Evolutionary conservation across 176 grass and related monocot genomes (phyloP), one percentile per base, ranked within the genome.

Genomic region (Aegilops speltoides): DNA sequence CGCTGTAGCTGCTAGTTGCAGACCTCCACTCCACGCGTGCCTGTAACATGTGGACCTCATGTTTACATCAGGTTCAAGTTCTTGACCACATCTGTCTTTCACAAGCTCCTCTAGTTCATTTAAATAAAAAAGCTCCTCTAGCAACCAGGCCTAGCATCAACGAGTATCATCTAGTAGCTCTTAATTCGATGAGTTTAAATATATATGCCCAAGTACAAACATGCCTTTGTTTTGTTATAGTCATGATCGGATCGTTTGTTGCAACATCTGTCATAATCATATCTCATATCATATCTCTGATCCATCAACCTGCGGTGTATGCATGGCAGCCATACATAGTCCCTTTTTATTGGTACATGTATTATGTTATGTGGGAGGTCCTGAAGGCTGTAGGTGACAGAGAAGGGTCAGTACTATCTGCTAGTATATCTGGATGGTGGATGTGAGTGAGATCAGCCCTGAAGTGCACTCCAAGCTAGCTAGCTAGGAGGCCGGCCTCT

Each of bases 391-490:
- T 83, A 57, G 66, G 82, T 83, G 75, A 79, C 52, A 83, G 73
- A 33, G 76, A 40, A 80, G 41, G 12, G 3, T 12, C 72, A 38
- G 59, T 78, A 24, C 45, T 7, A 6, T 28, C 54, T 80, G n/a
- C 22, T 64, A 56, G 14, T 64, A 37, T 77, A 29, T 76, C 67
- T 82, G 86, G 71, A 74, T 89, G 90, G 86, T 89, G 84, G 90
- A 86, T 63, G 79, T 45, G 86, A 84, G 82, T 77, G 85, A 88
- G 69, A 83, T 40, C 41, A 91, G 56, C 77, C 67, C 77, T 97
- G 92, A 94, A 94, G 95, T 97, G 92, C 93, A 97, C 95, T 97
- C 93, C 94, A 97, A 97, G 95, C 73, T 76, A 76, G 54, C 94
- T 95, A 97, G 95, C 72, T 52, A 76, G 45, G 73, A 76, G 73